These are phyloP conservation scores for Ophiostoma piceae DNA, from an alignment of 2,329 filamentous ascomycete species.

Conservation along the genomic window DNA sequence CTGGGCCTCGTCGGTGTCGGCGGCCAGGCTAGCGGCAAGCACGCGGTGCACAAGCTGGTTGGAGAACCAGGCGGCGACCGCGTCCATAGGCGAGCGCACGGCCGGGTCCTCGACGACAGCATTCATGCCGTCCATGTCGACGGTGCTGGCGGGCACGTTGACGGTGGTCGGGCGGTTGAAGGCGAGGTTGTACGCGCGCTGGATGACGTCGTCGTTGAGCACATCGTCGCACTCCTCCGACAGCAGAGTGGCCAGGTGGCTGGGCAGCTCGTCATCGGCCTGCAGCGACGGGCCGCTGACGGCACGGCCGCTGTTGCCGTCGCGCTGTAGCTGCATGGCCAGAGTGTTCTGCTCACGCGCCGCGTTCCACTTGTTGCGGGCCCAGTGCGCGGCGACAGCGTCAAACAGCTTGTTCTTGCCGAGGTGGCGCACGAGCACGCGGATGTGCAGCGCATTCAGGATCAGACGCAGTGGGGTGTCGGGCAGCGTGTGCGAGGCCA, in stretches of 20 bases:
- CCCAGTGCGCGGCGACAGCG: constrained; percentile 65
- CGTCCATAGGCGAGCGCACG: constrained; percentile 81
- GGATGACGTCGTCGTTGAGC: constrained; percentile 68
- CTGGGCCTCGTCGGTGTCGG: constrained; percentile 32
- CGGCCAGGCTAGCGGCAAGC: constrained; percentile 58
- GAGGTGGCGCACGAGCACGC: constrained; percentile 78
- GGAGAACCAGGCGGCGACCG: constrained; percentile 87
- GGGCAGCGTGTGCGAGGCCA: constrained; percentile 82
- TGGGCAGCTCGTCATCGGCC: constrained; percentile 61
- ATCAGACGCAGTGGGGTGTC: constrained; percentile 78
- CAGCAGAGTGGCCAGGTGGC: constrained; percentile 69
- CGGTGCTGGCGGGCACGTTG: constrained; percentile 50
- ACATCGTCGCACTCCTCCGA: constrained; percentile 78
- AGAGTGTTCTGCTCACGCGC: constrained; percentile 61
- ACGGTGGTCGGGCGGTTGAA: constrained; percentile 76
- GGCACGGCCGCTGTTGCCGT: constrained; percentile 10
- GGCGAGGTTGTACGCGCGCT: constrained; percentile 82
- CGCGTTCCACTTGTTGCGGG: constrained; percentile 73
- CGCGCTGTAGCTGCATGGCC: constrained; percentile 40
- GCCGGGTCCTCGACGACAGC: constrained; percentile 78
- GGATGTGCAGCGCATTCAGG: constrained; percentile 86
- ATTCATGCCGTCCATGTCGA: constrained; percentile 69
- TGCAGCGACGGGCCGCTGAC: constrained; percentile 29
- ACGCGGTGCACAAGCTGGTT: constrained; percentile 65
- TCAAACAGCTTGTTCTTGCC: constrained; percentile 64